Conservation (phyloP, 2,329 filamentous ascomycete genomes). For the Colletotrichum sp. region DNA sequence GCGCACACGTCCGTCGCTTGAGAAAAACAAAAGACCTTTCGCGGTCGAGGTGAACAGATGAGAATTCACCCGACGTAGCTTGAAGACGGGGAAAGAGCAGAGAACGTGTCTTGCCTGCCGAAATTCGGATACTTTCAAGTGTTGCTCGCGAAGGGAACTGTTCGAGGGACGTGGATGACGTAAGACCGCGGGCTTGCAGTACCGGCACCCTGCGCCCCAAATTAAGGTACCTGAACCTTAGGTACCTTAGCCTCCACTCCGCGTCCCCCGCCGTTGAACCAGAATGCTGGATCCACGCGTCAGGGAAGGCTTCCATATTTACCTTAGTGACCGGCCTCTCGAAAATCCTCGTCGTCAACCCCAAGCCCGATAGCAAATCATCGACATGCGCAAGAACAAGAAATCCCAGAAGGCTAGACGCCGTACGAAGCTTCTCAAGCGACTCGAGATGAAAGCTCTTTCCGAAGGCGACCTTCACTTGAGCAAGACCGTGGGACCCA, state of each 20-base stretch:
- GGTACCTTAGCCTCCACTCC: too few relatives aligned
- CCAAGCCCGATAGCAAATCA: too few relatives aligned
- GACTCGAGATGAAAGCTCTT: neutral
- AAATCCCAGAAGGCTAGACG: neutral
- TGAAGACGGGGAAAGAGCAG: neutral
- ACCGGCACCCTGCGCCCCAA: too few relatives aligned
- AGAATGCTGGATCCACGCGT: too few relatives aligned
- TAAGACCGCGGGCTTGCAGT: too few relatives aligned
- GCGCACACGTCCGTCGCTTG: neutral
- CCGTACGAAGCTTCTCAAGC: neutral
- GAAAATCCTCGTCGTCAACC: too few relatives aligned
- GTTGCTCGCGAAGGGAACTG: too few relatives aligned
- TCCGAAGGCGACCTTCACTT: neutral
- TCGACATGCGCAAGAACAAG: neutral
- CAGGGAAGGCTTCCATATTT: too few relatives aligned
- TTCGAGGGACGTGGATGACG: too few relatives aligned
- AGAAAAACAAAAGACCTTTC: neutral
- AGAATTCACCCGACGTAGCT: neutral
- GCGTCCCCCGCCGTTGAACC: too few relatives aligned
- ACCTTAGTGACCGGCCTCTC: too few relatives aligned
- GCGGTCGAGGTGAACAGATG: fast-evolving
- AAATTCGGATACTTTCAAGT: fast-evolving
- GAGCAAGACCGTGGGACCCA: neutral
- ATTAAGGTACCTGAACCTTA: too few relatives aligned
- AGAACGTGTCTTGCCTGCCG: fast-evolving